Base-by-base conservation (phyloP, 345 rosid species). In the Brassica incana region DNA sequence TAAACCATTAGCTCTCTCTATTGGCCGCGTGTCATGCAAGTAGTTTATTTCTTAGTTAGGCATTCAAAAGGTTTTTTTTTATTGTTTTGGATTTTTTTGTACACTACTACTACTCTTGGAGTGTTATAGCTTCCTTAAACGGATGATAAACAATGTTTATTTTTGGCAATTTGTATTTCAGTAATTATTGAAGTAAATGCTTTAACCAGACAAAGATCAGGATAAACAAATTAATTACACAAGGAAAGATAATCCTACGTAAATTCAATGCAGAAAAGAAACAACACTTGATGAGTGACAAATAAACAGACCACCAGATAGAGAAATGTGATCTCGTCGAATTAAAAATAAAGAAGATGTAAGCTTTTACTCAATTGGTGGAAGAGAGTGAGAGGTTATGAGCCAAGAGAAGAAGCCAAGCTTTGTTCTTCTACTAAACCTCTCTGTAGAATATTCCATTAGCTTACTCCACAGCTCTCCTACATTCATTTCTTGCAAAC, bases 381-480 rank as follows among this genome's bases (percentile, higher is more conserved):
- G 69, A 11, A 45, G 77, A 71, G 8, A 80, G 45, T 58, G 20
- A 15, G 20, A 15, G 23, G 23, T 6, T 15, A 6, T 54, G 10
- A 54, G 23, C 60, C 60, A 54, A 6, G 4, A 54, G 60, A 54
- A 54, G 60, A 54, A 54, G 25, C 60, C 60, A 54, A 54, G 23
- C 25, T 7, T 54, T 54, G 25, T 54, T 54, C 60, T 54, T 54
- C 23, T 54, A 6, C 60, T 54, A 54, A 54, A 54, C 25, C 60
- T 54, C 73, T 81, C 73, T 15, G 58, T 9, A n/a, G 77, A 81
- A 81, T 71, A 81, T 65, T 81, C 80, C 52, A 48, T 77, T 20
- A 80, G 6, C 63, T 75, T 80, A n/a, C 18, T 75, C 73, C 83
- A 80, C 1, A 80, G 77, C 14, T 65, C 73, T 65, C 83, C 83